Evolutionary conservation across 306 rosid genomes (phyloP), one percentile per base, ranked within the genome.

Genomic region (Dryas alaskensis): DNA sequence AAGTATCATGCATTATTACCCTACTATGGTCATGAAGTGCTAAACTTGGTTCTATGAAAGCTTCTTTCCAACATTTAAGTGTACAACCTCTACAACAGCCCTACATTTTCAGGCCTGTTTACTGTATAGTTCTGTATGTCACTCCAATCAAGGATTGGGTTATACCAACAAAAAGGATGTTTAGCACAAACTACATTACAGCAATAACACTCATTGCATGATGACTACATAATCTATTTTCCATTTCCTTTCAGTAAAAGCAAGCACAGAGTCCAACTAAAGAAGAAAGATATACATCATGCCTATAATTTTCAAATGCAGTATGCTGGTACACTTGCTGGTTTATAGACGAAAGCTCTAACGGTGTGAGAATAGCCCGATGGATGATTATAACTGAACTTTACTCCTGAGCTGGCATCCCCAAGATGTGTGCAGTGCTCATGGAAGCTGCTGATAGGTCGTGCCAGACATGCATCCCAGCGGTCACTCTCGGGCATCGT

Each of bases 401-500:
- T 91, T 70, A 94, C 85, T 22, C 97, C 98, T 1, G 70, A 60
- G 77, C 95, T 89, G 53, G 86, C 88, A 58, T 78, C 82, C 1
- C 94, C 85, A 27, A 88, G 92, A 65, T 77, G 89, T 14, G 89
- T 88, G 89, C 98, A 94, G 64, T 80, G 90, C 73, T 88, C 89
- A 43, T 94, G 98, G 84, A 91, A 94, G 79, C 97, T 89, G 73
- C 91, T 89, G 76, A 91, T 91, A 1, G 98, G 98, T 43, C 98
- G 92, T 12, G 97, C 92, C 27, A 94, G 95, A 76, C 97, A 94
- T 3, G 95, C 95, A 50, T 94, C 98, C 97, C 97, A 94, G 5
- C 98, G 90, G 73, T 91, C 96, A 14, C 92, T 94, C 85, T 89
- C 96, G 0, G 98, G 97, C 96, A 91, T 91, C 0, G 97, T 94